Percentiles rank a stretch among this genome's conserved stretches.
These are phyloP conservation scores for cucumber (Cucumis sativus) DNA, from an alignment of 306 rosid species.

Conservation along the genomic window Cucumber_9930_V3 NC_026658.2:24883501-24884000, in stretches of 20 bases:
- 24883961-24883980: too few relatives aligned
- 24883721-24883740: slow-evolving; percentile 98
- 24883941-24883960: too few relatives aligned
- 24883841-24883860: background rate
- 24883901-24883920: too few relatives aligned
- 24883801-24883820: background rate
- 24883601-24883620: slow-evolving; percentile 33
- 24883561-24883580: too few relatives aligned
- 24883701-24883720: slow-evolving; percentile 70
- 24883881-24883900: background rate
- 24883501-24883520: too few relatives aligned
- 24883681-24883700: slow-evolving; percentile 77
- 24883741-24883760: slow-evolving; percentile 17
- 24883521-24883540: too few relatives aligned
- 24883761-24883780: slow-evolving; percentile 4
- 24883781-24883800: background rate
- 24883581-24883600: background rate
- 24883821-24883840: too few relatives aligned
- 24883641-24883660: slow-evolving; percentile 12
- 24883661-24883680: slow-evolving; percentile 37
- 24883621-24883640: slow-evolving; percentile 20
- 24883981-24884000: too few relatives aligned
- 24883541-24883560: background rate
- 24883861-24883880: background rate
- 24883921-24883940: too few relatives aligned